Conservation (phyloP, 164 flowering plant species). For the Buxus sempervirens region DNA sequence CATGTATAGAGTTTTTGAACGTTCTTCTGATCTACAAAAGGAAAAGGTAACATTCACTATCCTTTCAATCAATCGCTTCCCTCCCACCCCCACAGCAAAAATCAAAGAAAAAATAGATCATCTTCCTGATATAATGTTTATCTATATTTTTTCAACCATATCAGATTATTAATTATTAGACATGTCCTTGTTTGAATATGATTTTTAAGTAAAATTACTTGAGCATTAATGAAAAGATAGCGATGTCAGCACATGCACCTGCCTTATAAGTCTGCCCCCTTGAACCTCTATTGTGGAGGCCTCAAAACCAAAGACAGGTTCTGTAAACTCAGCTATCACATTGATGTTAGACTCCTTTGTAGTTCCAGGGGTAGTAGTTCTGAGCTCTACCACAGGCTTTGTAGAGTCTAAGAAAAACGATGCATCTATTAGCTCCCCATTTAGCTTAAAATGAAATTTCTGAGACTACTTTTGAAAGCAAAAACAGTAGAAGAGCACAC, state of each 20-base stretch:
- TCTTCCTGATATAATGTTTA: too few species aligned
- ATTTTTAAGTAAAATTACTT: too few species aligned
- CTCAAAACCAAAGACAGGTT: slow-evolving; percentile 59
- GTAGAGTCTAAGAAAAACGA: slow-evolving; percentile 37
- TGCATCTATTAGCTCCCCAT: slow-evolving; percentile 16
- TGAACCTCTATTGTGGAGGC: slow-evolving; percentile 35
- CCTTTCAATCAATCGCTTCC: background rate
- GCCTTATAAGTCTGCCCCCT: slow-evolving; percentile 63
- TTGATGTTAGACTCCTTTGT: slow-evolving; percentile 38
- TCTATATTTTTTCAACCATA: too few species aligned
- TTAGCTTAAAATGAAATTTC: background rate
- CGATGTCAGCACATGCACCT: slow-evolving; percentile 39
- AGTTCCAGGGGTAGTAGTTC: slow-evolving; percentile 29
- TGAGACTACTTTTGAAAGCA: background rate
- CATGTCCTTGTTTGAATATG: too few species aligned
- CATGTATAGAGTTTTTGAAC: slow-evolving; percentile 49
- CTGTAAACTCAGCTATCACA: slow-evolving; percentile 50
- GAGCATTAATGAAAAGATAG: background rate
- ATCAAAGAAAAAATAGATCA: background rate
- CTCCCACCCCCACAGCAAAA: too few species aligned
- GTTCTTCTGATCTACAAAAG: slow-evolving; percentile 44
- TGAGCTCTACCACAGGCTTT: slow-evolving; percentile 37
- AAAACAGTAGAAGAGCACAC: slow-evolving; percentile 22
- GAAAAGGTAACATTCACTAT: background rate
- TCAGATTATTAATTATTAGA: too few species aligned